phyloP scores from a whole-genome alignment of 2,329 filamentous ascomycete genomes.

The Hypoxylon sp. region DNA sequence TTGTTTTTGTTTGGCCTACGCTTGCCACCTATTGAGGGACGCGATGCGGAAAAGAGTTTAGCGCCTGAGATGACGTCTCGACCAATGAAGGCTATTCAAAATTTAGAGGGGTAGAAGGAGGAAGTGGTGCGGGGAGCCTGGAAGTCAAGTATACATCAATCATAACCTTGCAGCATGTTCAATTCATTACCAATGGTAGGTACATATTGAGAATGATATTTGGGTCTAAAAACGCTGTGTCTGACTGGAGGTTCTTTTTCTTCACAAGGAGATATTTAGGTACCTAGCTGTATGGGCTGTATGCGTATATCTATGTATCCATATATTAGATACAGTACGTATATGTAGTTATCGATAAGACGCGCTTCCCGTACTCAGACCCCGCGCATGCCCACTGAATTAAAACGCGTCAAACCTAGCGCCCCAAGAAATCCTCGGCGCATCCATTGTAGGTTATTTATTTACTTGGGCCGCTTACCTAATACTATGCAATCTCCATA shows the following conservation, averaged over 20 bases:
- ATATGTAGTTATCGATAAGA: slow-evolving; percentile 37
- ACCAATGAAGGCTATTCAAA: background rate
- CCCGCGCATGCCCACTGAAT: slow-evolving; percentile 30
- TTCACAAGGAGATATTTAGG: background rate
- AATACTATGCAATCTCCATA: background rate
- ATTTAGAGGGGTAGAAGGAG: background rate
- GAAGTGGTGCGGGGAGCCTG: background rate
- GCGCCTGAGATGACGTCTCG: background rate
- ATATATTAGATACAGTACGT: background rate
- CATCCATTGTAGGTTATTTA: slow-evolving; percentile 24
- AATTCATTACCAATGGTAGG: background rate
- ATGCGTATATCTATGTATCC: background rate
- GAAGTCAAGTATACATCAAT: background rate
- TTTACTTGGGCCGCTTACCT: slow-evolving; percentile 14
- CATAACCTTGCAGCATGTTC: background rate
- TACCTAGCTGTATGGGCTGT: background rate
- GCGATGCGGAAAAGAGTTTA: background rate
- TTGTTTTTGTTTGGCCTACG: slow-evolving; percentile 54
- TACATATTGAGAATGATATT: background rate
- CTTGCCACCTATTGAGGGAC: slow-evolving; percentile 1
- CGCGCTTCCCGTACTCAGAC: slow-evolving; percentile 33
- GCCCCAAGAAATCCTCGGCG: slow-evolving; percentile 29
- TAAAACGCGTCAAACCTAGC: slow-evolving; percentile 33
- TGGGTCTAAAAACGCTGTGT: background rate
- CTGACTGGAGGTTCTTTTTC: no score